Evolutionary conservation across 805 yeast species (phyloP).

Genomic region (Suhomyces xylopsoci): DNA sequence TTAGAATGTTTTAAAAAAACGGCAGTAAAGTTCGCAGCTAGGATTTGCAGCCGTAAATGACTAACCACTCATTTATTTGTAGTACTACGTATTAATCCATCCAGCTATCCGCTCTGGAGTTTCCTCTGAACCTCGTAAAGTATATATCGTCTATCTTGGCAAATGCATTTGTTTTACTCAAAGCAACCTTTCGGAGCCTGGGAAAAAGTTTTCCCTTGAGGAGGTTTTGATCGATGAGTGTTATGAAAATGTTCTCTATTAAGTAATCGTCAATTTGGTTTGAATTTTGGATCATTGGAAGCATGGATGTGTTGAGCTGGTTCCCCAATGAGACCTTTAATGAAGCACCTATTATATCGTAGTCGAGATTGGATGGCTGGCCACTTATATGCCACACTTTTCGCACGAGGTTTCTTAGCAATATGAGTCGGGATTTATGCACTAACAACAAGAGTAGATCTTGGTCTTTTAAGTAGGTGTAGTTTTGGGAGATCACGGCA

Average conservation of each 20-base stretch:
- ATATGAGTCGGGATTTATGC: slow-evolving; percentile 43
- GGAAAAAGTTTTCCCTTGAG: slow-evolving; percentile 52
- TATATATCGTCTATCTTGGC: slow-evolving; percentile 27
- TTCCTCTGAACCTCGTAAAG: slow-evolving; percentile 9
- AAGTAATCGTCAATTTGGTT: slow-evolving; percentile 32
- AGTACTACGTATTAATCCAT: slow-evolving; percentile 3
- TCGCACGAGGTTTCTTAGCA: slow-evolving; percentile 45
- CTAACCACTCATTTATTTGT: neutral
- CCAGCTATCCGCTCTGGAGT: slow-evolving; percentile 11
- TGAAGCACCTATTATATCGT: slow-evolving; percentile 23
- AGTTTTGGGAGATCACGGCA: slow-evolving; percentile 25
- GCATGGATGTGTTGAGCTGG: neutral
- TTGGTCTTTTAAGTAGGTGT: slow-evolving; percentile 35
- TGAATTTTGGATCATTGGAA: slow-evolving; percentile 3
- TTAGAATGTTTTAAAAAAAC: neutral
- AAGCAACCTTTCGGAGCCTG: slow-evolving; percentile 34
- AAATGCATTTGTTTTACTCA: slow-evolving; percentile 44
- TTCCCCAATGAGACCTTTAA: slow-evolving; percentile 13
- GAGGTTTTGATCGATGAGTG: slow-evolving; percentile 52
- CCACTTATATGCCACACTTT: slow-evolving; percentile 28
- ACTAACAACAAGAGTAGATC: slow-evolving; percentile 42
- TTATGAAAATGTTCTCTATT: slow-evolving; percentile 48
- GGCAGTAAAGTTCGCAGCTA: neutral
- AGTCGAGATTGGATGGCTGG: slow-evolving; percentile 25
- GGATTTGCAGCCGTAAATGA: neutral